Evolutionary conservation across 768 basidiomycete species (phyloP).

Genomic region (Suillus subalutaceus): DNA sequence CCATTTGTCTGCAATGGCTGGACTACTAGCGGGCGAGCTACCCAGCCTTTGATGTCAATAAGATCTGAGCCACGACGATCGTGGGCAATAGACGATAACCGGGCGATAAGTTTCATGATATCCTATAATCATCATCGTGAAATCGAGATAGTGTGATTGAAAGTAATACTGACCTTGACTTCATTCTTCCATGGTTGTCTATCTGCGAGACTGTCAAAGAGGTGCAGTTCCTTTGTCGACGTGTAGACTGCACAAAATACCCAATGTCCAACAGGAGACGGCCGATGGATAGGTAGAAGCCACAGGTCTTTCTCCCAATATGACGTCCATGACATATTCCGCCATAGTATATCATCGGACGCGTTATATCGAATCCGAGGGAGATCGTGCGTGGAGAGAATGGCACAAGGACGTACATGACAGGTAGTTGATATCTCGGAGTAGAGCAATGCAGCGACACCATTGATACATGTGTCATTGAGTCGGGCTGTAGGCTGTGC

Average conservation of each 20-base stretch:
- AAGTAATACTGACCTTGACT: neutral
- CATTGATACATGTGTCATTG: slow-evolving; percentile 19
- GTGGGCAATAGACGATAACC: slow-evolving; percentile 1
- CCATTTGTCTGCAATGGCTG: slow-evolving; percentile 5
- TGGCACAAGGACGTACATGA: neutral
- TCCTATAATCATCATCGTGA: too few relatives aligned
- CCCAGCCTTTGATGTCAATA: slow-evolving; percentile 11
- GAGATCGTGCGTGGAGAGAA: slow-evolving; percentile 18
- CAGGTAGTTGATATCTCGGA: neutral
- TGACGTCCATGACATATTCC: neutral
- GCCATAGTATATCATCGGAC: slow-evolving; percentile 26
- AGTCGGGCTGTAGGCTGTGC: slow-evolving; percentile 10
- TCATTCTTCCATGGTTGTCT: slow-evolving; percentile 11
- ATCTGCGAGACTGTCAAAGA: slow-evolving; percentile 17
- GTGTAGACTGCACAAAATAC: slow-evolving; percentile 26
- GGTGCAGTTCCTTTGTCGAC: neutral
- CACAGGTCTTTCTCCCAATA: slow-evolving; percentile 37
- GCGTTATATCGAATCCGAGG: slow-evolving; percentile 11
- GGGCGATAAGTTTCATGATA: slow-evolving; percentile 8
- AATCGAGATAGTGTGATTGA: neutral
- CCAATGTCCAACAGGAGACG: slow-evolving; percentile 31
- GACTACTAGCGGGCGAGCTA: slow-evolving; percentile 2
- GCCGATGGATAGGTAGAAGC: slow-evolving; percentile 41
- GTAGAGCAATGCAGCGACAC: slow-evolving; percentile 14
- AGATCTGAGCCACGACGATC: neutral